These are phyloP conservation scores for Kwoniella mangroviensis DNA, from an alignment of 768 basidiomycete species.

Conservation along the genomic window DNA sequence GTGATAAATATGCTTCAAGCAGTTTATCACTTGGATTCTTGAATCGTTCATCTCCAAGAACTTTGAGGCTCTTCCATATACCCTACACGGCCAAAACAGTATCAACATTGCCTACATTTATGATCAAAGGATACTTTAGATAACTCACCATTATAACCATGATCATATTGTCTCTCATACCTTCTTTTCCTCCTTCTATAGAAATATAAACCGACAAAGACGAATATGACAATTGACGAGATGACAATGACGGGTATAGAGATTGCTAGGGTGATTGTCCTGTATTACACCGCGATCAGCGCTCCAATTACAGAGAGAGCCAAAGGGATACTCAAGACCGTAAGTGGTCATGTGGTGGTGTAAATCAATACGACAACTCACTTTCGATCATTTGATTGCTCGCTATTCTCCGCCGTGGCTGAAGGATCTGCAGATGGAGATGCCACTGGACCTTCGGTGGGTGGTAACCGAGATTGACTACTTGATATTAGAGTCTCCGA, in stretches of 20 bases:
- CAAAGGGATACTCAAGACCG: too few relatives aligned
- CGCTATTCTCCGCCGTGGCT: not conserved
- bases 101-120: not conserved
- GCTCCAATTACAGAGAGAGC: too few relatives aligned
- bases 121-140: not conserved
- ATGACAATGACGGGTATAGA: constrained; percentile 39
- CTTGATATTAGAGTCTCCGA: not conserved
- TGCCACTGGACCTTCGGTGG: not conserved
- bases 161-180: constrained; percentile 13
- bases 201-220: constrained; percentile 31
- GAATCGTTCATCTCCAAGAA: not conserved
- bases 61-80: not conserved
- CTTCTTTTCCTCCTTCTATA: constrained; percentile 26
- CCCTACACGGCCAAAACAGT: not conserved
- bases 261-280: constrained; percentile 39
- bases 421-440: not conserved
- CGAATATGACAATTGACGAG: constrained; percentile 30
- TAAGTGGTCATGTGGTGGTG: too few relatives aligned
- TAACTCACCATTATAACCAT: not conserved
- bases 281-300: not conserved
- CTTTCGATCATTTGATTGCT: constrained; percentile 11
- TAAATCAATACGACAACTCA: not conserved
- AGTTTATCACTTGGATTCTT: too few relatives aligned
- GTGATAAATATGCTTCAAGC: too few relatives aligned
- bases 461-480: not conserved